A percentile compares a stretch with the other conserved stretches of the same genome.
These are phyloP conservation scores for Fusarium sacchari DNA, from an alignment of 2,329 filamentous ascomycete genomes.

Conservation along the genomic window DNA sequence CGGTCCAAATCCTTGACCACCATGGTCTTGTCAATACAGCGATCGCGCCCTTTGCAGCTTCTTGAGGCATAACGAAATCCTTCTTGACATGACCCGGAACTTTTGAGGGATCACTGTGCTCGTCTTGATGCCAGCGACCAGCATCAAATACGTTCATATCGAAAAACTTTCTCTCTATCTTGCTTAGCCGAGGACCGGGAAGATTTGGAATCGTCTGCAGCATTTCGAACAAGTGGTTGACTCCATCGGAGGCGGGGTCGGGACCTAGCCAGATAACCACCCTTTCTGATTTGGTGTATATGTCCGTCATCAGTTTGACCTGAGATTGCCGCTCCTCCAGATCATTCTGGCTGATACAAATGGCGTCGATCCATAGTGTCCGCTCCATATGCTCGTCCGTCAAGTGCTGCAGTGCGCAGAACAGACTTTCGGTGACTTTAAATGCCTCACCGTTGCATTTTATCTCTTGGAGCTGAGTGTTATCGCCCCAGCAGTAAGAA, in stretches of 20 bases:
- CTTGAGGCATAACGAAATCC: background rate
- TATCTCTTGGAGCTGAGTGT: background rate
- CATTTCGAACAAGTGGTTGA: background rate
- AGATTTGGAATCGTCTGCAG: background rate
- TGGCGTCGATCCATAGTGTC: background rate
- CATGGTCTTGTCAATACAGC: background rate
- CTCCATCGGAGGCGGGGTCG: background rate
- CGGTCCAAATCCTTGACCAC: background rate
- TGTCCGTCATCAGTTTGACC: background rate
- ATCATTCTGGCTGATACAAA: background rate
- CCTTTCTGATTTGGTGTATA: background rate
- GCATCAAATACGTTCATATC: background rate
- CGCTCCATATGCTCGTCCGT: background rate
- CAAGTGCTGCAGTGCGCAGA: background rate
- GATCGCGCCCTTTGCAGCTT: background rate
- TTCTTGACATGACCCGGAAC: fast-evolving
- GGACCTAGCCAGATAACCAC: background rate
- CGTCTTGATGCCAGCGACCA: background rate
- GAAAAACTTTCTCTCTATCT: background rate
- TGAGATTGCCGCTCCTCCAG: background rate
- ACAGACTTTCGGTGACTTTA: background rate
- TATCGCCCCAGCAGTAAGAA: background rate
- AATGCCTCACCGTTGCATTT: background rate
- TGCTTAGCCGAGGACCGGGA: background rate
- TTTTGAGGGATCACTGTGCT: fast-evolving